A percentile compares a stretch with the other conserved stretches of the same genome.
These are phyloP conservation scores for Dothistroma septosporum DNA, from an alignment of 2,329 filamentous ascomycete genomes.

Conservation along the genomic window DNA sequence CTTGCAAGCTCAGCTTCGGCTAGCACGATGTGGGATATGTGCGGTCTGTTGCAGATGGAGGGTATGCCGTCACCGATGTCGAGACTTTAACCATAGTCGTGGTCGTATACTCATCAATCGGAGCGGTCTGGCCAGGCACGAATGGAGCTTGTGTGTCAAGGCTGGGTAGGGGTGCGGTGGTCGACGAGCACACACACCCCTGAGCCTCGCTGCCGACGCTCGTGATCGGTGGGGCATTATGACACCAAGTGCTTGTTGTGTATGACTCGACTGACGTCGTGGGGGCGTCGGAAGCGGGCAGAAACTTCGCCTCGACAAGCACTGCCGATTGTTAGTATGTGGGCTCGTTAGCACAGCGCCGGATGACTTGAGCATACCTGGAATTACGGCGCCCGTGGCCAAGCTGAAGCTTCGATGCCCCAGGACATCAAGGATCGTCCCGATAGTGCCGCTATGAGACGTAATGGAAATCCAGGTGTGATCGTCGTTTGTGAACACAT, in stretches of 20 bases:
- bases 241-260: conserved; percentile 35
- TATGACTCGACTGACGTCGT: conserved; percentile 32
- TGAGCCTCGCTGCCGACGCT: conserved; percentile 25
- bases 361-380: conserved; percentile 31
- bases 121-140: conserved; percentile 19
- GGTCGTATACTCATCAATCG: conserved; percentile 22
- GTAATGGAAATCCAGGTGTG: conserved; percentile 58
- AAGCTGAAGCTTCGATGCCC: conserved; percentile 60
- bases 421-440: conserved; percentile 51
- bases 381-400: conserved; percentile 64
- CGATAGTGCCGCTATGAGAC: conserved; percentile 57
- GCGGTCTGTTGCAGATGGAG: background rate
- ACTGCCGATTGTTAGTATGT: conserved; percentile 35
- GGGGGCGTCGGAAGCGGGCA: conserved; percentile 32
- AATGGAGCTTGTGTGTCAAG: conserved; percentile 19
- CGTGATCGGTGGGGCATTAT: conserved; percentile 32
- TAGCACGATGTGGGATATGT: background rate
- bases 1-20: background rate
- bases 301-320: conserved; percentile 56
- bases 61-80: background rate
- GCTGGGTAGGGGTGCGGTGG: conserved; percentile 16
- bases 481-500: conserved; percentile 53
- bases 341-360: background rate
- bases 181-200: conserved; percentile 31
- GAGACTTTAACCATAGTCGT: conserved; percentile 13